phyloP scores from a whole-genome alignment of 2,329 filamentous ascomycete species.

The Aspergillus sp. region DNA sequence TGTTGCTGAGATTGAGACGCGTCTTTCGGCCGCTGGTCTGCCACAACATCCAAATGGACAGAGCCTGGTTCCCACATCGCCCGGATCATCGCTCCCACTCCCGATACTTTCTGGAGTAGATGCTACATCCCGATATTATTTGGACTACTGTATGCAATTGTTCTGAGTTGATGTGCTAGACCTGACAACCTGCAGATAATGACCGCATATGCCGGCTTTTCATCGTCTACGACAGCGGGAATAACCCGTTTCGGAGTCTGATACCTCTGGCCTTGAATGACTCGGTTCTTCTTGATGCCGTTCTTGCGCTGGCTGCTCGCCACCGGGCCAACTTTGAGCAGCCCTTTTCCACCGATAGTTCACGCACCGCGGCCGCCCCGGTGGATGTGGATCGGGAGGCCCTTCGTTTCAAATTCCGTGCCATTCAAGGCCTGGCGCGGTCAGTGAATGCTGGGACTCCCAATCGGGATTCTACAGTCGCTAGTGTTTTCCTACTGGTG shows the following conservation, averaged over 20 bases:
- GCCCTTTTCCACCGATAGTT: conserved; percentile 21
- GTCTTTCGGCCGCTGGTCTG: background rate
- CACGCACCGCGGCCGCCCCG: background rate
- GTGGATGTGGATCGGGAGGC: conserved; percentile 28
- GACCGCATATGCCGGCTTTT: conserved; percentile 36
- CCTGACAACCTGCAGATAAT: conserved; percentile 25
- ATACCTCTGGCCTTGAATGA: conserved; percentile 32
- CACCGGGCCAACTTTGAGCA: conserved; percentile 32
- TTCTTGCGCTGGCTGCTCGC: conserved; percentile 35
- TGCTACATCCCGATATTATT: conserved; percentile 27
- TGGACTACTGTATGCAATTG: conserved; percentile 35
- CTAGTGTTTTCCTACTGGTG: conserved; percentile 35
- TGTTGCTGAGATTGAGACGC: background rate
- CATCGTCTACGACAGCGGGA: conserved; percentile 36
- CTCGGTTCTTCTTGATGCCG: conserved; percentile 29
- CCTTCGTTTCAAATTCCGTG: conserved; percentile 34
- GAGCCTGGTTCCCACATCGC: background rate
- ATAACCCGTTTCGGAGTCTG: conserved; percentile 34
- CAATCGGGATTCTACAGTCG: conserved; percentile 29
- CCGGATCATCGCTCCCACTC: conserved; percentile 6
- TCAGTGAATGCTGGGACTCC: conserved; percentile 16
- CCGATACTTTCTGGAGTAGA: conserved; percentile 19
- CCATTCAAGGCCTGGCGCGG: conserved; percentile 31
- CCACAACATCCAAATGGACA: background rate
- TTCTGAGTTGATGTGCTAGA: rapidly evolving